phyloP scores from a whole-genome alignment of 1,284 basidiomycete genomes.

The Schizophyllum commune region DNA sequence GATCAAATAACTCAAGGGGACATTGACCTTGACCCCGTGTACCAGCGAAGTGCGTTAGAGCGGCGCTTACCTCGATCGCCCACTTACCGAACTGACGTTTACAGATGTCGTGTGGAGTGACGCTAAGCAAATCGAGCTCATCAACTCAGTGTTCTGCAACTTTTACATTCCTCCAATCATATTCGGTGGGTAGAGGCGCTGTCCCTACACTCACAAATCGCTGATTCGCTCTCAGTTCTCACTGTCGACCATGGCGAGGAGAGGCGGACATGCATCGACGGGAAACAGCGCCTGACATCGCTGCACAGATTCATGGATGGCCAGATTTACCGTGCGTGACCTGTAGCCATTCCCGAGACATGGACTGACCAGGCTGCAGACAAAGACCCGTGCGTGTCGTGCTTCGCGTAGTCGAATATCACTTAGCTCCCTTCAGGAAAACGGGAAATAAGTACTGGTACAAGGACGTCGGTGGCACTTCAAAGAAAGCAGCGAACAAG shows the following conservation, averaged over 20 bases:
- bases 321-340: neutral
- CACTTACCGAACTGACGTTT: neutral
- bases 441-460: conserved; percentile 50
- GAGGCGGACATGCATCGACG: conserved; percentile 63
- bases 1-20: conserved; percentile 54
- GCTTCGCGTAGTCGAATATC: neutral
- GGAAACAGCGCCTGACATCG: conserved; percentile 72
- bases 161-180: conserved; percentile 72
- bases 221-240: conserved; percentile 29
- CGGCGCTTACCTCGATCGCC: conserved; percentile 19
- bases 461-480: conserved; percentile 23
- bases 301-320: conserved; percentile 43
- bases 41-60: too few relatives aligned
- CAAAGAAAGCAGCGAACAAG: conserved; percentile 16
- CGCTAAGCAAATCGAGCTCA: conserved; percentile 58
- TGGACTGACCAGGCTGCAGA: conserved; percentile 22
- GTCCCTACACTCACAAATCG: neutral
- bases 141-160: conserved; percentile 65
- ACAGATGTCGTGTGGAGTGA: conserved; percentile 68
- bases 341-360: conserved; percentile 11
- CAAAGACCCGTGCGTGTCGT: conserved; percentile 42
- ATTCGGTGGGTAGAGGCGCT: conserved; percentile 39
- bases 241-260: conserved; percentile 53
- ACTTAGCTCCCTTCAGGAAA: conserved; percentile 16
- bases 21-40: conserved; percentile 65